Percentiles rank a stretch among this genome's conserved stretches.
Evolutionary conservation across 768 basidiomycete species (phyloP).

Genomic region (Porphyrellus cyaneotinctus): DNA sequence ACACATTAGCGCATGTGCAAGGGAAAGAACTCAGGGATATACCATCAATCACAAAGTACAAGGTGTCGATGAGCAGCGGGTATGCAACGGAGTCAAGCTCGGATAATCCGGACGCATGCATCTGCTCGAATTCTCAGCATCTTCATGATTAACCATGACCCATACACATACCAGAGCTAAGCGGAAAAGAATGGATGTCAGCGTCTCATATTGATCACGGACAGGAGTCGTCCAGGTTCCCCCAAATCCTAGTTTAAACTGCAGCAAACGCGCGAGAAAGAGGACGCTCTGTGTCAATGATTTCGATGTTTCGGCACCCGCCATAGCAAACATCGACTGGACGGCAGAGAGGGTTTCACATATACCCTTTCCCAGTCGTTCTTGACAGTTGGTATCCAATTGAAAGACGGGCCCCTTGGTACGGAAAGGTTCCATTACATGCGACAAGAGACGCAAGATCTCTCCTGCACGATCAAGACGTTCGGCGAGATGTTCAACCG

Average conservation of each 20-base stretch:
- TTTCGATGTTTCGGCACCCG: conserved; percentile 20
- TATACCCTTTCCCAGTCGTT: conserved; percentile 51
- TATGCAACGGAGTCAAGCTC: conserved; percentile 54
- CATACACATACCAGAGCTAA: conserved; percentile 47
- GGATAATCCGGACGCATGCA: conserved; percentile 48
- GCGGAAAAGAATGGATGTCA: conserved; percentile 44
- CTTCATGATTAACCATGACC: neutral
- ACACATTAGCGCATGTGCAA: neutral
- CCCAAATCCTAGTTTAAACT: conserved; percentile 69
- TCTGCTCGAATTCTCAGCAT: conserved; percentile 34
- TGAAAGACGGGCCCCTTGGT: conserved; percentile 49
- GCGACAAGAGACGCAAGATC: conserved; percentile 63
- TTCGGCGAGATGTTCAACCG: conserved; percentile 32
- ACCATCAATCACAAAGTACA: conserved; percentile 75
- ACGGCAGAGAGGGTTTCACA: conserved; percentile 42
- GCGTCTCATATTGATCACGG: conserved; percentile 41
- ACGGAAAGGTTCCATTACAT: conserved; percentile 64
- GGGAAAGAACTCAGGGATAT: conserved; percentile 10
- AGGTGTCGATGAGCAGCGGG: conserved; percentile 67
- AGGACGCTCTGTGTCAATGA: conserved; percentile 42
- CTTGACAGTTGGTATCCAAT: conserved; percentile 42
- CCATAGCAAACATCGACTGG: conserved; percentile 33
- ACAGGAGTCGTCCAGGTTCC: conserved; percentile 51
- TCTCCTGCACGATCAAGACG: conserved; percentile 58
- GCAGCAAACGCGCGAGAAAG: conserved; percentile 62